Evolutionary conservation across 2,329 filamentous ascomycete species (phyloP).

Genomic region (Aspergillus candidus): DNA sequence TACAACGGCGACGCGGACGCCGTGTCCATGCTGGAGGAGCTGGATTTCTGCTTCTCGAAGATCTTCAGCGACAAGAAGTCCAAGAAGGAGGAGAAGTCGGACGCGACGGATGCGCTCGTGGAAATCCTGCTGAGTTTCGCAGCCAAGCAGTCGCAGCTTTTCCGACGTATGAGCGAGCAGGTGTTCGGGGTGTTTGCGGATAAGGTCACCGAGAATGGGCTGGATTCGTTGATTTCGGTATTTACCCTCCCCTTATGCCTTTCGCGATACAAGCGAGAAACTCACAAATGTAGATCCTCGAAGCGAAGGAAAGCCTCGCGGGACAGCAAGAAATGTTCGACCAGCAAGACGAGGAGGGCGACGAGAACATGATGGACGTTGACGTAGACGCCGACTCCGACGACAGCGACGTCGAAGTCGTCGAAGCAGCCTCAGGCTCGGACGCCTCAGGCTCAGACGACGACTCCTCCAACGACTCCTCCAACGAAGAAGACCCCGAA

Average conservation of each 20-base stretch:
- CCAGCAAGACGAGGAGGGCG: constrained; percentile 53
- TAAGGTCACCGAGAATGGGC: constrained; percentile 65
- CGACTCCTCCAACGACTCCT: constrained; percentile 32
- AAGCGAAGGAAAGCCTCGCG: constrained; percentile 70
- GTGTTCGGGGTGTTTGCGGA: constrained; percentile 79
- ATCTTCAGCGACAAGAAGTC: constrained; percentile 48
- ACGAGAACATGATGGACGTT: constrained; percentile 48
- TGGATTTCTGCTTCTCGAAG: constrained; percentile 68
- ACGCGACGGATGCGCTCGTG: constrained; percentile 64
- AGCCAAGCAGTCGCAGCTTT: constrained; percentile 74
- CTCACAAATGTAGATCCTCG: constrained; percentile 60
- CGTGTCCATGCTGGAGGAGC: constrained; percentile 71
- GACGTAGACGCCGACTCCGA: constrained; percentile 37
- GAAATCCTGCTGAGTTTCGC: constrained; percentile 89
- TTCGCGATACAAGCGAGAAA: not conserved
- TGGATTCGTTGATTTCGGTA: constrained; percentile 56
- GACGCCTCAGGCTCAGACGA: constrained; percentile 34
- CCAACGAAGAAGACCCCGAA: constrained; percentile 31
- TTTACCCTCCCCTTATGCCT: not conserved
- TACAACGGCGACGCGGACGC: constrained; percentile 88
- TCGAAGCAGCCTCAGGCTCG: constrained; percentile 35
- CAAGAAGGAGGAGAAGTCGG: constrained; percentile 45
- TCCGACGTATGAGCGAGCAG: constrained; percentile 79
- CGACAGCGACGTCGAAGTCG: constrained; percentile 35
- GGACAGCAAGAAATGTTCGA: constrained; percentile 85